Conservation (phyloP, 129 eudicot species). For the Kitagawia praeruptora region DNA sequence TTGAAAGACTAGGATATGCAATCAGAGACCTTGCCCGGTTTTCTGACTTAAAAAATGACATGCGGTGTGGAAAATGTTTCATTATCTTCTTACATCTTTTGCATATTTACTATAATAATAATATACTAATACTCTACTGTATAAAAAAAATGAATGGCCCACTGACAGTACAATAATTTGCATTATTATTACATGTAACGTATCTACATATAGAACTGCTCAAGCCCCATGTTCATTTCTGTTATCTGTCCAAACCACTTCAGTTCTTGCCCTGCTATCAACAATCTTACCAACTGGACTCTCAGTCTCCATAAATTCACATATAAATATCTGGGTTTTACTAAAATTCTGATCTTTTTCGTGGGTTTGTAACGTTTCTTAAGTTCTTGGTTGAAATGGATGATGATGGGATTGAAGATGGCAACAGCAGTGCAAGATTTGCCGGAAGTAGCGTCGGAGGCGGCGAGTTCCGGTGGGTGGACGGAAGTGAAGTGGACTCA, state of each 20-base stretch:
- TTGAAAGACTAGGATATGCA: no score
- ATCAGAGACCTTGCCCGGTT: no score
- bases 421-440: constrained; percentile 46
- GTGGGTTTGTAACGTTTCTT: neutral
- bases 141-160: no score
- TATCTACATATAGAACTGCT: neutral
- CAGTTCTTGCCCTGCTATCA: neutral
- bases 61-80: no score
- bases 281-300: neutral
- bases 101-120: no score
- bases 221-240: neutral
- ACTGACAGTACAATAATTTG: neutral
- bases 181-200: neutral
- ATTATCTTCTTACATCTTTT: no score
- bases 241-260: neutral
- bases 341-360: neutral
- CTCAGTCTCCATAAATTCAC: neutral
- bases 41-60: no score
- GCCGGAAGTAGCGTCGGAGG: constrained; percentile 45
- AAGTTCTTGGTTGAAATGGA: constrained; percentile 21
- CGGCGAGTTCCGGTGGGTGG: constrained; percentile 77
- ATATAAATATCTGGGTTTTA: neutral
- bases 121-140: no score
- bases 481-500: constrained; percentile 96
- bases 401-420: constrained; percentile 74